These are phyloP conservation scores for Taphrina deformans DNA, from an alignment of 1,139 yeast species.

Conservation along the genomic window DNA sequence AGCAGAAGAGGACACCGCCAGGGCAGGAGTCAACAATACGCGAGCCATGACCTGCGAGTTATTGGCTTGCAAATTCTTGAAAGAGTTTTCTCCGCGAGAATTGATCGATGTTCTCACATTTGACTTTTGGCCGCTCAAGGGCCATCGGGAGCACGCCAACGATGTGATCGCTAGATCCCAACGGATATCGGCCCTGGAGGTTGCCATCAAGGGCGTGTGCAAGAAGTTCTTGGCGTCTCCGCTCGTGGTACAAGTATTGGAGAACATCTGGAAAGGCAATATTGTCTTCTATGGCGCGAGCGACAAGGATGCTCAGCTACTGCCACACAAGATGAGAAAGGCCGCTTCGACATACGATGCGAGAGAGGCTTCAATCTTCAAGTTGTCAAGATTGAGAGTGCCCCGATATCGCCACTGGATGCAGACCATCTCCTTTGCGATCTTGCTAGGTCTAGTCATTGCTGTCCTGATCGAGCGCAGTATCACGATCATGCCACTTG, in stretches of 20 bases:
- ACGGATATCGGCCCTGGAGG: conserved; percentile 57
- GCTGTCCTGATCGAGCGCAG: conserved; percentile 43
- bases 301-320: conserved; percentile 46
- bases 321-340: conserved; percentile 45
- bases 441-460: conserved; percentile 45
- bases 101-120: conserved; percentile 51
- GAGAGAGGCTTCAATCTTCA: conserved; percentile 46
- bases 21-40: conserved; percentile 54
- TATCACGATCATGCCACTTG: conserved; percentile 39
- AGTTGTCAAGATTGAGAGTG: conserved; percentile 47
- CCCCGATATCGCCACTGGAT: conserved; percentile 49
- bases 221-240: conserved; percentile 61
- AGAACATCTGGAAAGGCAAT: conserved; percentile 59
- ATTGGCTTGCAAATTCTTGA: conserved; percentile 55
- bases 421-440: conserved; percentile 49
- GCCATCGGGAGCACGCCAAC: conserved; percentile 22
- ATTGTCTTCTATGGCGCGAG: conserved; percentile 48
- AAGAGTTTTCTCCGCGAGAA: conserved; percentile 54
- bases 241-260: conserved; percentile 53
- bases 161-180: conserved; percentile 42
- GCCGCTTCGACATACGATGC: conserved; percentile 47
- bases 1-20: conserved; percentile 53
- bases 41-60: conserved; percentile 60
- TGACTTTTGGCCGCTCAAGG: conserved; percentile 48
- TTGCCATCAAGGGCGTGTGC: conserved; percentile 57